Evolutionary conservation across 805 yeast species (phyloP).

Genomic region (Kodamaea jinghongensis): DNA sequence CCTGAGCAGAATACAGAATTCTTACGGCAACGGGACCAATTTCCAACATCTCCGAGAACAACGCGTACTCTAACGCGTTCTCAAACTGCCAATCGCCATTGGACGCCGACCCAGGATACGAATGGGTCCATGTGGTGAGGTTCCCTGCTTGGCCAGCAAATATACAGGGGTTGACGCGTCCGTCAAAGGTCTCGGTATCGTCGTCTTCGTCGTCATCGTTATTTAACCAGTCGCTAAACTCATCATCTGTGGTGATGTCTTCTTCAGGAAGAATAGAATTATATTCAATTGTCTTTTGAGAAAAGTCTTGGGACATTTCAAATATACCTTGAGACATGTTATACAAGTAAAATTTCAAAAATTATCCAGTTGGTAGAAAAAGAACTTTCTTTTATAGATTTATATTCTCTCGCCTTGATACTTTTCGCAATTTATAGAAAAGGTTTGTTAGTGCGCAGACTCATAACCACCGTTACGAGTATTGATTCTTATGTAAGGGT

Average conservation of each 20-base stretch:
- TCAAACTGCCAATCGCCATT: constrained; percentile 5
- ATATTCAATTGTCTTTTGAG: constrained; percentile 4
- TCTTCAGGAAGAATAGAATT: constrained; percentile 2
- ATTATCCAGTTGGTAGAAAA: too few species aligned
- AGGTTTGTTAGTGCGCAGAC: too few species aligned
- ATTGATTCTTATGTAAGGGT: too few species aligned
- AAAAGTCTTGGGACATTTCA: constrained; percentile 9
- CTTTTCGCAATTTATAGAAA: too few species aligned
- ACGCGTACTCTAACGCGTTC: not conserved
- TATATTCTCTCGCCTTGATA: too few species aligned
- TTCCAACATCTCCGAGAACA: not conserved
- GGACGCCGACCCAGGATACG: constrained; percentile 1
- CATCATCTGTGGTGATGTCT: not conserved
- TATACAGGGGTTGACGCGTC: constrained; percentile 1
- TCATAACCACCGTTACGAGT: too few species aligned
- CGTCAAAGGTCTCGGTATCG: not conserved
- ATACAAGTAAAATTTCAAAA: too few species aligned
- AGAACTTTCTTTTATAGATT: too few species aligned
- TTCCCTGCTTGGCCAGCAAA: not conserved
- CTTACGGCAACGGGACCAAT: constrained; percentile 4
- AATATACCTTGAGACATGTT: constrained; percentile 10
- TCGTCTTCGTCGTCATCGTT: constrained; percentile 1
- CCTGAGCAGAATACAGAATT: not conserved
- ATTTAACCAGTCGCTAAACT: not conserved
- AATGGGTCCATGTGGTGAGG: not conserved